Conservation (phyloP, 2,329 filamentous ascomycete genomes). For the Colletotrichum lindemuthianum region DNA sequence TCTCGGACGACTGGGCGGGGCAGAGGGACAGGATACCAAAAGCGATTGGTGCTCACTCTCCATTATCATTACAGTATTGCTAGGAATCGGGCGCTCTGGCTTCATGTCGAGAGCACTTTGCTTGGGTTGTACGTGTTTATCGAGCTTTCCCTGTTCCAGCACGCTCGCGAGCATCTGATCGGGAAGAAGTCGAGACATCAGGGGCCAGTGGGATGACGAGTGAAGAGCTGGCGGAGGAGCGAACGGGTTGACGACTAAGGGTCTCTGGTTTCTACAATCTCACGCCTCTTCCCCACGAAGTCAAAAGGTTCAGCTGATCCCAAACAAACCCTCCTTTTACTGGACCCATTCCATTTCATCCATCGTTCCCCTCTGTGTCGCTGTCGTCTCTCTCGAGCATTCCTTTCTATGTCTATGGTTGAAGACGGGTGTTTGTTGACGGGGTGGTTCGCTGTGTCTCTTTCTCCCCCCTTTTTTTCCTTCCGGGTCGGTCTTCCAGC, state of each 20-base stretch:
- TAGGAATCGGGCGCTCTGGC: conserved; percentile 26
- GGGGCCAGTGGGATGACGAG: background rate
- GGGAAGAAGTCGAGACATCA: background rate
- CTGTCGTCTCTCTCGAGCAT: conserved; percentile 7
- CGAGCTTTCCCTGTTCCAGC: conserved; percentile 13
- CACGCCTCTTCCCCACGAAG: conserved; percentile 27
- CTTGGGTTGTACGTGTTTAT: conserved; percentile 2
- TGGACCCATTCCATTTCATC: background rate
- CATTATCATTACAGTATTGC: conserved; percentile 33
- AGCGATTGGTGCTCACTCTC: conserved; percentile 22
- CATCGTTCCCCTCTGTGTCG: background rate
- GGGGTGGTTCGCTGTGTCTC: background rate
- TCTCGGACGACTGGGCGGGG: conserved; percentile 30
- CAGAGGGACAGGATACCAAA: conserved; percentile 32
- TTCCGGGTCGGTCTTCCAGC: conserved; percentile 1
- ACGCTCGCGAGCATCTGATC: conserved; percentile 14
- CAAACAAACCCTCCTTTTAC: background rate
- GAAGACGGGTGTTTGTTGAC: background rate
- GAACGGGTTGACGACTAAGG: conserved; percentile 11
- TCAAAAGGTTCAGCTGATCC: conserved; percentile 33
- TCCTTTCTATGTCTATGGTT: conserved; percentile 1
- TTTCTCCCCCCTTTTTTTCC: background rate
- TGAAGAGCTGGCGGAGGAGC: conserved; percentile 1
- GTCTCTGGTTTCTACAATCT: conserved; percentile 3
- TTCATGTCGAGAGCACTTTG: conserved; percentile 17